phyloP scores from a whole-genome alignment of 1,284 basidiomycete species.

The Wolfiporia cocos region DNA sequence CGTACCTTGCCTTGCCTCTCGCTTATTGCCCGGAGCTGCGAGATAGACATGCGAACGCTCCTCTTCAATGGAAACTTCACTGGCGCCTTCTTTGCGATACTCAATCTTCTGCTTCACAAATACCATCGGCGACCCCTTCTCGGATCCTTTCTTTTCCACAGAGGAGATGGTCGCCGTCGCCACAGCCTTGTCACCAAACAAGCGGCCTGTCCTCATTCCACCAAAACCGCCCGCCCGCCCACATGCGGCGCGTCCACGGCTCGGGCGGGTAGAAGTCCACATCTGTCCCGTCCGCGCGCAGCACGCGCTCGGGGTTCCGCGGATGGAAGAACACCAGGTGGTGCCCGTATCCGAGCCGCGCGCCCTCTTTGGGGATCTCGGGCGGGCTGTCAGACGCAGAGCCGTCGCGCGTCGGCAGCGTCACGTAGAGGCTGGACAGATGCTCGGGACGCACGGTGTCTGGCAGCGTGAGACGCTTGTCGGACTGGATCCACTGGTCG shows the following conservation, averaged over 20 bases:
- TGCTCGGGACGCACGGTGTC: constrained; percentile 47
- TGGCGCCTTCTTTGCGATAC: constrained; percentile 34
- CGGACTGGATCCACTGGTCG: constrained; percentile 44
- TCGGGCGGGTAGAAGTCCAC: constrained; percentile 64
- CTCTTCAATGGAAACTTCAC: constrained; percentile 50
- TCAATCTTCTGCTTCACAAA: constrained; percentile 69
- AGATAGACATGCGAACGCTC: constrained; percentile 76
- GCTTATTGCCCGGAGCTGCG: constrained; percentile 25
- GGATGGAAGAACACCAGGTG: constrained; percentile 76
- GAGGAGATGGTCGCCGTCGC: constrained; percentile 46
- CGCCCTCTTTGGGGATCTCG: constrained; percentile 33
- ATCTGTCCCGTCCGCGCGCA: constrained; percentile 71
- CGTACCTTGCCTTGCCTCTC: constrained; percentile 38
- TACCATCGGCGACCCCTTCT: constrained; percentile 57
- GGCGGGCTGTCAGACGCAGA: constrained; percentile 35
- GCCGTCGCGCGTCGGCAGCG: constrained; percentile 67
- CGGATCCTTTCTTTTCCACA: constrained; percentile 65
- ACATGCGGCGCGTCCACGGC: constrained; percentile 78
- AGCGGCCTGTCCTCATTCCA: constrained; percentile 63
- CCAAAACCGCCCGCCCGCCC: constrained; percentile 70
- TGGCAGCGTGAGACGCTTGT: constrained; percentile 33
- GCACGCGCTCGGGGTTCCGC: constrained; percentile 46
- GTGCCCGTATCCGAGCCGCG: constrained; percentile 53
- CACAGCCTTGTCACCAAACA: constrained; percentile 47
- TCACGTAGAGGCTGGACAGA: constrained; percentile 56